Percentiles rank a stretch among this genome's conserved stretches.
phyloP scores from a whole-genome alignment of 2,329 filamentous ascomycete species.

The Alternaria brassicae region DNA sequence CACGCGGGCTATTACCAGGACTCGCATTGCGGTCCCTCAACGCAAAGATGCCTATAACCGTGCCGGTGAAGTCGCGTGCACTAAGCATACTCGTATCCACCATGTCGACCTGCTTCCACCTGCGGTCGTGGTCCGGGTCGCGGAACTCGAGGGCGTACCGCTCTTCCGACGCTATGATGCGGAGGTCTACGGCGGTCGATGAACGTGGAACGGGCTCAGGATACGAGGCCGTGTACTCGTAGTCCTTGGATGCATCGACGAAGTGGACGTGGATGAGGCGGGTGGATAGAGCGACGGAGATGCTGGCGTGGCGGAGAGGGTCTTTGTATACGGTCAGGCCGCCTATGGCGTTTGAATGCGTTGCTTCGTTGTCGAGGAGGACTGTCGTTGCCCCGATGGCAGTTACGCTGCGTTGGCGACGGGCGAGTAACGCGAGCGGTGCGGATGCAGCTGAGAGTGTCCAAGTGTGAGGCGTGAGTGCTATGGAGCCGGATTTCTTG shows the following conservation, averaged over 20 bases:
- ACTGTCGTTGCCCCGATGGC: background rate
- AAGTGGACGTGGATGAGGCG: conserved; percentile 1
- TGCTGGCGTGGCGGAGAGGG: background rate
- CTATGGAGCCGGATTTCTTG: background rate
- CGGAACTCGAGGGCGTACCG: background rate
- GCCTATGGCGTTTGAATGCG: background rate
- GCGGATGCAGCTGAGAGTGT: background rate
- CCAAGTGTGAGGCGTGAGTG: background rate
- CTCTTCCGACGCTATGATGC: background rate
- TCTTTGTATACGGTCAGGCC: background rate
- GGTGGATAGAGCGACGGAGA: background rate
- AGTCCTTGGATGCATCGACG: background rate
- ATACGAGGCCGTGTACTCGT: background rate
- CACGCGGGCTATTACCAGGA: background rate
- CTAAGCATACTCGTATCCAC: background rate
- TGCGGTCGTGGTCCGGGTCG: background rate
- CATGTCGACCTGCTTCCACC: background rate
- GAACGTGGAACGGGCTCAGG: background rate
- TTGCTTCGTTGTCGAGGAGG: background rate
- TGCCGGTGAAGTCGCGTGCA: background rate
- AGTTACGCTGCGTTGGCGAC: background rate
- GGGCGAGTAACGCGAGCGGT: background rate
- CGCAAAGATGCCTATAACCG: background rate
- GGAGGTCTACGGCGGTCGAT: background rate
- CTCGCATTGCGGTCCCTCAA: background rate